Evolutionary conservation across 495 filamentous ascomycete genomes (phyloP).

Genomic region (Trichoderma reesei): DNA sequence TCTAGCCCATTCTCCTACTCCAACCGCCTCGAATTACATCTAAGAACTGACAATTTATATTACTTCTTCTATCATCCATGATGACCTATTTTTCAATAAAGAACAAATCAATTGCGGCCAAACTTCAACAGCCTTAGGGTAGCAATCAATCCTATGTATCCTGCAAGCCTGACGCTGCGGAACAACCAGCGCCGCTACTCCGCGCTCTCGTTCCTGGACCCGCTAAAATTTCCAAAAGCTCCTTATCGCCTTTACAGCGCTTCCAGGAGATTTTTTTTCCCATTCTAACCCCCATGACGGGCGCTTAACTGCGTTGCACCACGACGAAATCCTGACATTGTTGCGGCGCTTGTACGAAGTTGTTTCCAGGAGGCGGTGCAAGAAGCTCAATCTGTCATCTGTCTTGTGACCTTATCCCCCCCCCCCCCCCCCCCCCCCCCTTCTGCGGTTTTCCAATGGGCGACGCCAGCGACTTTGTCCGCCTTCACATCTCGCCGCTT

Average conservation of each 20-base stretch:
- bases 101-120: background rate
- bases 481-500: conserved; percentile 82
- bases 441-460: background rate
- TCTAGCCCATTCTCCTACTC: too few relatives aligned
- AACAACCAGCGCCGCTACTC: background rate
- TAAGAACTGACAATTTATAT: too few relatives aligned
- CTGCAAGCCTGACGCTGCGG: background rate
- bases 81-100: too few relatives aligned
- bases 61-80: too few relatives aligned
- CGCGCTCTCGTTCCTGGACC: background rate
- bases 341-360: background rate
- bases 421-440: too few relatives aligned
- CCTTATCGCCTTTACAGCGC: background rate
- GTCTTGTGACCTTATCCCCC: too few relatives aligned
- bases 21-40: too few relatives aligned
- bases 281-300: background rate
- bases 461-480: conserved; percentile 30
- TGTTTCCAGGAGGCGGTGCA: background rate
- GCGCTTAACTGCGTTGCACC: conserved; percentile 1
- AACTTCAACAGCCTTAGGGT: background rate
- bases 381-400: background rate
- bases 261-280: background rate
- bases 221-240: conserved; percentile 6
- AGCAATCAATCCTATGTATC: background rate
- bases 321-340: background rate